Conservation (phyloP, 164 flowering plant genomes). For the Euptelea pleiosperma region DNA sequence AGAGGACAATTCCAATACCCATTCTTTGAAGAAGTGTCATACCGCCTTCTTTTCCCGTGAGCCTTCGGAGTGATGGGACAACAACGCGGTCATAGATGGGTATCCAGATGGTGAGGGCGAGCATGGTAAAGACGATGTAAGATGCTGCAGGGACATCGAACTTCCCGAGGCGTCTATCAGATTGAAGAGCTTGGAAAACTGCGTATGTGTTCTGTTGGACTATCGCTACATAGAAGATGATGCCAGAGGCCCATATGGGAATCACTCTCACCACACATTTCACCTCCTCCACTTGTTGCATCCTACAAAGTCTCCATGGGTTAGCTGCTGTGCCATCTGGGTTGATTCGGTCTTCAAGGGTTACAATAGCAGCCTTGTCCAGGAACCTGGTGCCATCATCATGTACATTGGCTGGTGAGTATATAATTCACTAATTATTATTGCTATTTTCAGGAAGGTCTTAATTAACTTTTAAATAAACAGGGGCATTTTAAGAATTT, state of each 20-base stretch:
- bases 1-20: constrained; percentile 44
- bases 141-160: constrained; percentile 58
- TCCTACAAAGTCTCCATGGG: constrained; percentile 68
- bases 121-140: constrained; percentile 43
- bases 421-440: no score
- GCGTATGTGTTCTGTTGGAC: constrained; percentile 39
- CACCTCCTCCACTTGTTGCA: constrained; percentile 80
- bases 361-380: constrained; percentile 70
- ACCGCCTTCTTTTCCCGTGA: constrained; percentile 44
- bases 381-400: constrained; percentile 41
- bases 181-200: constrained; percentile 57
- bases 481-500: no score
- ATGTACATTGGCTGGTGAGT: neutral
- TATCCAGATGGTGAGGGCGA: constrained; percentile 53
- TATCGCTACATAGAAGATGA: constrained; percentile 32
- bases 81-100: constrained; percentile 56
- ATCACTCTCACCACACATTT: constrained; percentile 68
- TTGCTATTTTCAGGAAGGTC: no score
- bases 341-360: constrained; percentile 44
- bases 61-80: constrained; percentile 33
- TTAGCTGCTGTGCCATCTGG: constrained; percentile 56
- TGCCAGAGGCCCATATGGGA: constrained; percentile 61
- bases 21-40: constrained; percentile 56
- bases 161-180: constrained; percentile 37
- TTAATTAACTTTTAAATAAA: no score